Base-by-base conservation (phyloP, 306 rosid species). In the Myrica gale region DNA sequence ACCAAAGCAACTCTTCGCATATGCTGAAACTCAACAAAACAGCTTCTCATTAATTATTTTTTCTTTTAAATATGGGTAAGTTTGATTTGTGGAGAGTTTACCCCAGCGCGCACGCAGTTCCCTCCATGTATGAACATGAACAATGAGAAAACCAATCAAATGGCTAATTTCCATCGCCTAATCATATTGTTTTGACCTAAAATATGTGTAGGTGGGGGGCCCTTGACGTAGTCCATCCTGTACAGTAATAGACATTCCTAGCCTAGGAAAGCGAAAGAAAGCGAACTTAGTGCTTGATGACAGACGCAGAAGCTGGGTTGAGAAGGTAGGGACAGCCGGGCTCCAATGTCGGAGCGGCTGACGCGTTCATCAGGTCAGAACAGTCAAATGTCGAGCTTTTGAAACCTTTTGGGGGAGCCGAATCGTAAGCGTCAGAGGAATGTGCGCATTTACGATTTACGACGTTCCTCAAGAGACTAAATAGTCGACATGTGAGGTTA, bases 371-470 rank as follows among this genome's bases (percentile, higher is more conserved):
- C 26, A 16, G 7, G 2, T 39, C 41, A n/a, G 54, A 50, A 47
- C 6, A 71, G 52, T 76, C 81, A 80, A 85, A 68, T 39, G 57
- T 6, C 54, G 41, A 32, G 0, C 46, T 60, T 70, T 82, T 45
- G 69, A 77, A 82, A 45, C 15, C 53, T n/a, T 15, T 17, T 13
- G 58, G 56, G 43, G 21, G 4, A 73, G 47, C 71, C 45, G 60
- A 71, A 65, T 76, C 81, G 77, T 65, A 76, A 76, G 48, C 37
- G 81, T 73, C 82, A 68, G 6, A n/a, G 32, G 51, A 55, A 67
- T 68, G n/a, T n/a, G n/a, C n/a, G 52, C 23, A 32, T 73, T 60
- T 71, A 52, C 2, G 13, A 55, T 73, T 45, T 15, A 43, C 16
- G 66, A 78, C 78, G 47, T 80, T 68, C 5, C 2, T 32, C 37